phyloP scores from a whole-genome alignment of 371 early-diverging fungal species.

The Mortierella sp. region DNA sequence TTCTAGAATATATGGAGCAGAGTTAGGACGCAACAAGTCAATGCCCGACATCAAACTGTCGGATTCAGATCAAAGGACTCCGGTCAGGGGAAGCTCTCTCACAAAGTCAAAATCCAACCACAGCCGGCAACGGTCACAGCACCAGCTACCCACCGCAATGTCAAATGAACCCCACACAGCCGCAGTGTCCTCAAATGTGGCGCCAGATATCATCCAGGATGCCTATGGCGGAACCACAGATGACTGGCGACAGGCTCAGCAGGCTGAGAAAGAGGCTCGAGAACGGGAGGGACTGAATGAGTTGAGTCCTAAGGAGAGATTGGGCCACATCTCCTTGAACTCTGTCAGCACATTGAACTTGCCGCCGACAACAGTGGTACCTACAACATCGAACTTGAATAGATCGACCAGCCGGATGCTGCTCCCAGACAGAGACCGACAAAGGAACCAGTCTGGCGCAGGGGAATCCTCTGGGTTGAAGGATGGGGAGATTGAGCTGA shows the following conservation, averaged over 20 bases:
- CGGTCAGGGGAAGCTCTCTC: conserved; percentile 35
- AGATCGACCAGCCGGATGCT: conserved; percentile 34
- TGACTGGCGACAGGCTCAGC: conserved; percentile 43
- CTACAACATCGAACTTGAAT: conserved; percentile 7
- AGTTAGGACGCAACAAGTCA: conserved; percentile 32
- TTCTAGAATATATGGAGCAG: conserved; percentile 17
- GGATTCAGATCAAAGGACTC: conserved; percentile 1
- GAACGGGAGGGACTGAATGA: conserved; percentile 29
- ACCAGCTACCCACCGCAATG: conserved; percentile 22
- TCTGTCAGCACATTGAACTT: conserved; percentile 48
- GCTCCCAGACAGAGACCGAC: conserved; percentile 36
- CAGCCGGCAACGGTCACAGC: conserved; percentile 30
- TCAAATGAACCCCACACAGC: conserved; percentile 30
- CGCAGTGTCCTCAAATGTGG: neutral
- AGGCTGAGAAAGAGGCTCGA: conserved; percentile 30
- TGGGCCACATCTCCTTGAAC: conserved; percentile 37
- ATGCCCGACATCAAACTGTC: conserved; percentile 30
- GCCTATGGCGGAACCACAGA: conserved; percentile 48
- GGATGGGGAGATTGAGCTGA: conserved; percentile 16
- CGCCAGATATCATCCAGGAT: conserved; percentile 16
- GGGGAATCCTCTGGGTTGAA: neutral
- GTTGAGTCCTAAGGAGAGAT: conserved; percentile 16
- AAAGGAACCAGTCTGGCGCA: neutral
- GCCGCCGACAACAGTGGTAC: conserved; percentile 16
- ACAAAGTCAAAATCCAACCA: conserved; percentile 30